A percentile compares a stretch with the other conserved stretches of the same genome.
Evolutionary conservation across 108 stramenopile species (phyloP).

Genomic region (Stephanodiscus minutulus): DNA sequence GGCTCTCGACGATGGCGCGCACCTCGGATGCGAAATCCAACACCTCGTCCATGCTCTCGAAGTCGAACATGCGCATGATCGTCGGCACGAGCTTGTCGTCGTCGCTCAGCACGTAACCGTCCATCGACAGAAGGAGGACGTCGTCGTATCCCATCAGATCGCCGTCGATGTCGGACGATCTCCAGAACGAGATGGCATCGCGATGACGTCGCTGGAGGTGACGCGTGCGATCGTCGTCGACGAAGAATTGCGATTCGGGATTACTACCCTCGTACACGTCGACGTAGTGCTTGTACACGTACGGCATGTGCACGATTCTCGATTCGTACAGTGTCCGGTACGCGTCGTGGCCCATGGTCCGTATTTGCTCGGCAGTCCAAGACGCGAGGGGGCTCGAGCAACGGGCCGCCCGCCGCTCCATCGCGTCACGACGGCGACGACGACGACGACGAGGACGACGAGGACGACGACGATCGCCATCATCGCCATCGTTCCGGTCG

Average conservation of each 20-base stretch:
- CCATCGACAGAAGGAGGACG: conserved; percentile 21
- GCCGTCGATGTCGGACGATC: background rate
- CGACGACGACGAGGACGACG: too few species aligned
- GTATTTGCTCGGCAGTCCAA: too few species aligned
- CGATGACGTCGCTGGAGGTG: too few species aligned
- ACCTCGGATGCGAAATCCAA: too few species aligned
- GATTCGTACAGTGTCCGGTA: conserved; percentile 20
- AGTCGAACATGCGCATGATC: conserved; percentile 6
- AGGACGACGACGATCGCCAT: too few species aligned
- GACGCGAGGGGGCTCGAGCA: too few species aligned
- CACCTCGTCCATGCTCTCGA: conserved; percentile 12
- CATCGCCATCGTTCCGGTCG: too few species aligned
- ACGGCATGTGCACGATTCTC: conserved; percentile 32
- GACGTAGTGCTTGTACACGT: conserved; percentile 45
- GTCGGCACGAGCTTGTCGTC: conserved; percentile 27
- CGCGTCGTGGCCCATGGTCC: background rate
- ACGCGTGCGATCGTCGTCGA: too few species aligned
- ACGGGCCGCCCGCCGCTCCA: too few species aligned
- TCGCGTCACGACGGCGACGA: too few species aligned
- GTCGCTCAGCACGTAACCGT: conserved; percentile 21
- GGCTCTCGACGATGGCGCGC: background rate
- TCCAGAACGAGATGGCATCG: too few species aligned
- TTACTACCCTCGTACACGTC: conserved; percentile 28
- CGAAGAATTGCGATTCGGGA: conserved; percentile 18
- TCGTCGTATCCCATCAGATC: conserved; percentile 21